Evolutionary conservation across 139 green algal genomes (phyloP), one percentile per base, ranked within the genome.

Genomic region (Micractinium conductrix): DNA sequence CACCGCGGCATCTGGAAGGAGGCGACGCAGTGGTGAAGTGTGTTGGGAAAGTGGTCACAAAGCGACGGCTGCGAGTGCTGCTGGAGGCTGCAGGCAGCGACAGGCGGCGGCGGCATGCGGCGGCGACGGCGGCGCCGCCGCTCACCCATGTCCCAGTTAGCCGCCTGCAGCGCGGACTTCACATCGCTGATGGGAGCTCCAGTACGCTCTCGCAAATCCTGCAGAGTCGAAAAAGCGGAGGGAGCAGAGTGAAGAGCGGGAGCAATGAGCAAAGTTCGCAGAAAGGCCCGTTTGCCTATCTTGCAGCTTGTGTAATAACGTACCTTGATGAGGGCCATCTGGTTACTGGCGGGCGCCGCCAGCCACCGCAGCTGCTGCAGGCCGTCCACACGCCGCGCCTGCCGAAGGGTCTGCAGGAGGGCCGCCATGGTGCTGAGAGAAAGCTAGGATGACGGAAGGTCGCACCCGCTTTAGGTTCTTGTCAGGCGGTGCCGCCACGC

Each of bases 131-230:
- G 43, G 1, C 24, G 12, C n/a, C 35, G 21, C 7, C 4, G 6
- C 85, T 79, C 43, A 84, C 94, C 93, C 60, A 93, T 33, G 80
- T 97, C 88, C 94, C 94, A 97, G 50, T 80, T 69, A 43, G 84
- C 60, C 58, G 91, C 84, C 9, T 90, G 79, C 6, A 98, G 88
- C 33, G 89, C 93, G 1, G 80, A 78, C 85, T 97, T 98, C 7
- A 98, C 95, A 42, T 98, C 95, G 35, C 84, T 83, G 10, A 98
- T 96, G 0, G 95, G 95, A 0, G 95, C 94, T 10, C 94, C 93
- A 62, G 86, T 96, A 7, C 70, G 82, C 63, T 95, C 92, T 0
- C 95, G 81, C 42, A 98, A 88, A 42, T 93, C 85, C n/a, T n/a
- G n/a, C n/a, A n/a, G n/a, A n/a, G n/a, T n/a, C n/a, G n/a, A n/a